Evolutionary conservation across 805 yeast genomes (phyloP).

Genomic region (Starmerella apicola): DNA sequence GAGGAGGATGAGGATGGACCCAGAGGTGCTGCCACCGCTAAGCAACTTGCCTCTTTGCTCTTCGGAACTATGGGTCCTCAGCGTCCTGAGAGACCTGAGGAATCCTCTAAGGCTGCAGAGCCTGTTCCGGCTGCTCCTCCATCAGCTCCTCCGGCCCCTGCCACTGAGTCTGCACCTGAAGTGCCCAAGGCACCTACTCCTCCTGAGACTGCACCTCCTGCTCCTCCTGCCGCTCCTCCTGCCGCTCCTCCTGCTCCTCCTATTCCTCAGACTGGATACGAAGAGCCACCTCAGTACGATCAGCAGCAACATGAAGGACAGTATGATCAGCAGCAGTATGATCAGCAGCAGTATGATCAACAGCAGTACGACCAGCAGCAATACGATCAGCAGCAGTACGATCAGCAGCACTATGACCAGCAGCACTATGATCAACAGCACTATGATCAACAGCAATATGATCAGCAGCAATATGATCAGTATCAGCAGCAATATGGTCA

Average conservation of each 20-base stretch:
- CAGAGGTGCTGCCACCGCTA: slow-evolving; percentile 29
- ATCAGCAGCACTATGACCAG: background rate
- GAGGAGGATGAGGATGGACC: slow-evolving; percentile 22
- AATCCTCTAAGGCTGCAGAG: slow-evolving; percentile 1
- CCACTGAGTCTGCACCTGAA: slow-evolving; percentile 15
- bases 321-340: background rate
- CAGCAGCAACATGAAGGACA: background rate
- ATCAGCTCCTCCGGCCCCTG: slow-evolving; percentile 8
- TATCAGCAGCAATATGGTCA: background rate
- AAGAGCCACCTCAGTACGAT: background rate
- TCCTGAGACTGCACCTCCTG: slow-evolving; percentile 25
- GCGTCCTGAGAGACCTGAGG: slow-evolving; percentile 11
- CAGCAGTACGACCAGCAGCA: background rate
- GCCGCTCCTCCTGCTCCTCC: slow-evolving; percentile 20
- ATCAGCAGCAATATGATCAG: background rate
- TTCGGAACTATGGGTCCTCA: slow-evolving; percentile 33
- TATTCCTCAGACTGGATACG: slow-evolving; percentile 1
- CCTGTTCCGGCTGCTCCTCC: slow-evolving; percentile 8
- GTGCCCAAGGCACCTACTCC: slow-evolving; percentile 22
- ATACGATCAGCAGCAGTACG: background rate
- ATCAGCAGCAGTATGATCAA: background rate
- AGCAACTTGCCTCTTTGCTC: slow-evolving; percentile 32
- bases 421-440: background rate
- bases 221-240: slow-evolving; percentile 27
- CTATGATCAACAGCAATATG: background rate